These are phyloP conservation scores for Yarrowia yakushimensis DNA, from an alignment of 805 yeast genomes.

Conservation along the genomic window DNA sequence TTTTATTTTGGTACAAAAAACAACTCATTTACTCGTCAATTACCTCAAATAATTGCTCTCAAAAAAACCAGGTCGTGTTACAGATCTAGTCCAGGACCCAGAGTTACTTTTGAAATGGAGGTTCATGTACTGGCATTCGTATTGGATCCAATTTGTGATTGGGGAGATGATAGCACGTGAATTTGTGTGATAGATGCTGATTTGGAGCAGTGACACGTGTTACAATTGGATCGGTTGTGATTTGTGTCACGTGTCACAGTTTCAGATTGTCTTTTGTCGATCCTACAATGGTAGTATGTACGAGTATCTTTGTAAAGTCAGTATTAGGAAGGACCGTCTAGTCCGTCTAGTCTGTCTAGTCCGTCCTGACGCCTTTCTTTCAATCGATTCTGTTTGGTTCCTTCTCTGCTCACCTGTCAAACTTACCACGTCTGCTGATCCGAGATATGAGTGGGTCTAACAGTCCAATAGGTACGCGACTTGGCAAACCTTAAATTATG, in stretches of 20 bases:
- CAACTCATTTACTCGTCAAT: not conserved
- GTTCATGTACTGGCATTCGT: not conserved
- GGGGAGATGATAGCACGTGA: too few species aligned
- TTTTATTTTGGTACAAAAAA: not conserved
- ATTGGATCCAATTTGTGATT: not conserved
- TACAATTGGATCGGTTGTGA: too few species aligned
- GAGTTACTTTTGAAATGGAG: not conserved
- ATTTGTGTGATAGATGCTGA: too few species aligned
- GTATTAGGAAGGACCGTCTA: too few species aligned
- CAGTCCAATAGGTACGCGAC: not conserved
- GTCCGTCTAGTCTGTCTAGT: too few species aligned
- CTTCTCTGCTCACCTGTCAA: not conserved
- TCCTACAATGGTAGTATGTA: too few species aligned
- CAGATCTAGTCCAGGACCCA: not conserved
- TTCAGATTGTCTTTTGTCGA: too few species aligned
- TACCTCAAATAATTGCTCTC: not conserved
- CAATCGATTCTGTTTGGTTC: not conserved
- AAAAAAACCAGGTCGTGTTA: not conserved
- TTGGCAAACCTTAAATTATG: too few species aligned
- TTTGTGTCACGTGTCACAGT: too few species aligned
- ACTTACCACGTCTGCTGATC: not conserved
- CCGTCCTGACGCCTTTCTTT: too few species aligned
- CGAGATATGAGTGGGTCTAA: not conserved
- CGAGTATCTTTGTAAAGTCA: too few species aligned
- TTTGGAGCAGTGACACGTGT: too few species aligned